These are phyloP conservation scores for Phoma sp. DNA, from an alignment of 2,329 filamentous ascomycete genomes.

Conservation along the genomic window DNA sequence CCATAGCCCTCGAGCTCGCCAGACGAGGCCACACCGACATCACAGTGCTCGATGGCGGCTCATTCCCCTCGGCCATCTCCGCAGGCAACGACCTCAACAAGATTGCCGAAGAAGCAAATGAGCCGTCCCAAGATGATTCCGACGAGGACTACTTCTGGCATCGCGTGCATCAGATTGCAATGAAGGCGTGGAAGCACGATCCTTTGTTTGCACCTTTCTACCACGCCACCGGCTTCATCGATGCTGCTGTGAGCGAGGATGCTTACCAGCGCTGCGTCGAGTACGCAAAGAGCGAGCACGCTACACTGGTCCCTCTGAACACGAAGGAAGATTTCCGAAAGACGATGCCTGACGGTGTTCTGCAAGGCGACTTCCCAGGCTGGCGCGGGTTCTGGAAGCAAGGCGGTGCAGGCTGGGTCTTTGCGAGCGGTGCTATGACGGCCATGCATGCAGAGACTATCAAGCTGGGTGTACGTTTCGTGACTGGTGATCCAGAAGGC, in stretches of 20 bases:
- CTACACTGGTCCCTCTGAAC: conserved; percentile 45
- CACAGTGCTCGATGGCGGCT: conserved; percentile 54
- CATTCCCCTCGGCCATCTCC: conserved; percentile 53
- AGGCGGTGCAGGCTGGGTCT: conserved; percentile 60
- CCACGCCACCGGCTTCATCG: conserved; percentile 57
- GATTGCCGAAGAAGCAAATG: conserved; percentile 49
- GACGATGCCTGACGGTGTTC: conserved; percentile 60
- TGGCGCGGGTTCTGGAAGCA: conserved; percentile 60
- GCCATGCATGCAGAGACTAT: conserved; percentile 55
- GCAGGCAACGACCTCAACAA: conserved; percentile 59
- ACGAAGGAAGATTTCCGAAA: conserved; percentile 55
- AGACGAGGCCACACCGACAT: conserved; percentile 55
- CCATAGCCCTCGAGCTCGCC: conserved; percentile 57
- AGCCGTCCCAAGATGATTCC: conserved; percentile 31
- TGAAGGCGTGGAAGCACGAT: conserved; percentile 54
- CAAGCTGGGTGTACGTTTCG: conserved; percentile 55
- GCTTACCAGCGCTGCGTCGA: conserved; percentile 49
- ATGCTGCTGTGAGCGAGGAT: conserved; percentile 52
- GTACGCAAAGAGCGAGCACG: conserved; percentile 43
- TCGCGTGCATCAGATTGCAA: conserved; percentile 43
- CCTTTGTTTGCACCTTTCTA: conserved; percentile 53
- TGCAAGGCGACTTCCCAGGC: conserved; percentile 57
- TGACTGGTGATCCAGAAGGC: conserved; percentile 51
- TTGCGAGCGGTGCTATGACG: conserved; percentile 57
- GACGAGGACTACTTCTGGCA: conserved; percentile 47